phyloP scores from a whole-genome alignment of 306 rosid genomes.

The Coriaria nepalensis region DNA sequence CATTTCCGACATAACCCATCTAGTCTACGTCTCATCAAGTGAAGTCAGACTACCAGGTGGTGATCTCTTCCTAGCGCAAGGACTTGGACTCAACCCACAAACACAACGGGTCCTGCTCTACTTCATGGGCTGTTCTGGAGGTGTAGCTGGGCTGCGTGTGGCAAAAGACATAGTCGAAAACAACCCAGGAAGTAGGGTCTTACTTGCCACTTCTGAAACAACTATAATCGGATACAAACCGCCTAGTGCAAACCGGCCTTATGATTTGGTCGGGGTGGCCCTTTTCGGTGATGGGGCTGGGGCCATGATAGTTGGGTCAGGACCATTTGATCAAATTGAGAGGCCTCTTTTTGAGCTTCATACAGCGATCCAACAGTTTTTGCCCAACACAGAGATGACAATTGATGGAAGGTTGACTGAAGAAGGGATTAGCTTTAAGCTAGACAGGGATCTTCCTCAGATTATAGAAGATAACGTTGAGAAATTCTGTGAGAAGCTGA shows the following conservation, averaged over 20 bases:
- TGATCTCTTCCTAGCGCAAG: conserved; percentile 61
- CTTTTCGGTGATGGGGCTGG: conserved; percentile 90
- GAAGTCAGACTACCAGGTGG: conserved; percentile 90
- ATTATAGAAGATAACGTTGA: conserved; percentile 70
- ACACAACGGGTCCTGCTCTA: conserved; percentile 56
- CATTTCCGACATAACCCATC: conserved; percentile 61
- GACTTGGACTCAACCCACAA: conserved; percentile 55
- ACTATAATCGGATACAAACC: conserved; percentile 89
- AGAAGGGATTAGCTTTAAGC: conserved; percentile 76
- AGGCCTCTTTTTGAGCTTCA: conserved; percentile 79
- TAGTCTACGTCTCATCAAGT: conserved; percentile 84
- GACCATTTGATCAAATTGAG: conserved; percentile 34
- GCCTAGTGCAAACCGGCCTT: conserved; percentile 63
- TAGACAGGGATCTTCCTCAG: conserved; percentile 75
- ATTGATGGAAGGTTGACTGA: conserved; percentile 83
- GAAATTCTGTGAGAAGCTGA: conserved; percentile 53
- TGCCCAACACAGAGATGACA: conserved; percentile 60
- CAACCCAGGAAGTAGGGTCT: conserved; percentile 73
- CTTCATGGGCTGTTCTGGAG: conserved; percentile 82
- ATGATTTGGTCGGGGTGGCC: conserved; percentile 88
- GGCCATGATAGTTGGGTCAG: conserved; percentile 66
- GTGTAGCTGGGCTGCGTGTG: conserved; percentile 76
- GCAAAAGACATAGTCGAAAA: conserved; percentile 89
- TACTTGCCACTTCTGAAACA: conserved; percentile 77
- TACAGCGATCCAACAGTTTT: conserved; percentile 52